Evolutionary conservation across 345 rosid genomes (phyloP), one percentile per base, ranked within the genome.

Genomic region (Conringia planisiliqua): DNA sequence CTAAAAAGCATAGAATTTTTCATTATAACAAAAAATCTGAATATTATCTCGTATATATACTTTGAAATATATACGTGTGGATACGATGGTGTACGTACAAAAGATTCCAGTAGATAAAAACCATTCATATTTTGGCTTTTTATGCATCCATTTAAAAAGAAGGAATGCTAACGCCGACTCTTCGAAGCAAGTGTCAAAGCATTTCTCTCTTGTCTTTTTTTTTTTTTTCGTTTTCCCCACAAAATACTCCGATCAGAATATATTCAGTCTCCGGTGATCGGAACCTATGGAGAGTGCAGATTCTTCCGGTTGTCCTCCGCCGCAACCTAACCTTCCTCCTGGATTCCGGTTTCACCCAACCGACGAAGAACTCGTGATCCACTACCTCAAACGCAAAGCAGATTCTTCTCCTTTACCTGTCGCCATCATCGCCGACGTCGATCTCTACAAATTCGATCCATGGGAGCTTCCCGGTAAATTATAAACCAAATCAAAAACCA

Each of bases 321-420:
- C 87, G 5, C 91, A 90, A 73, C 98, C 93, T 0, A 90, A 86
- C 48, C 92, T 95, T 5, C 99, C 99, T 5, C 98, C 97, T 5
- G 99, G 99, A 3, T 95, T 95, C 85, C 79, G 99, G 24, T 95
- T 95, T 85, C 99, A 95, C 70, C 99, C 99, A 11, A 90, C 99
- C 20, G 98, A 95, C n/a, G 98, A 95, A 79, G 99, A 95, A 80
- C 92, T 95, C 9, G 91, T 95, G 0, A 88, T 87, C 38, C 97
- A 95, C 83, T 95, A 95, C 73, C 94, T 95, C 48, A 90, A 95
- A 77, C 91, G 86, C 75, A 95, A 95, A 74, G 88, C 86, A 1
- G 77, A 84, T 4, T 90, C 97, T 1, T 80, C 82, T 76, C 97
- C 93, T 17, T 81, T 90, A 42, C 97, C 99, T 0, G 97, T 92